A percentile compares a stretch with the other conserved stretches of the same genome.
These are phyloP conservation scores for Sphaerosporella brunnea DNA, from an alignment of 495 filamentous ascomycete genomes.

Conservation along the genomic window DNA sequence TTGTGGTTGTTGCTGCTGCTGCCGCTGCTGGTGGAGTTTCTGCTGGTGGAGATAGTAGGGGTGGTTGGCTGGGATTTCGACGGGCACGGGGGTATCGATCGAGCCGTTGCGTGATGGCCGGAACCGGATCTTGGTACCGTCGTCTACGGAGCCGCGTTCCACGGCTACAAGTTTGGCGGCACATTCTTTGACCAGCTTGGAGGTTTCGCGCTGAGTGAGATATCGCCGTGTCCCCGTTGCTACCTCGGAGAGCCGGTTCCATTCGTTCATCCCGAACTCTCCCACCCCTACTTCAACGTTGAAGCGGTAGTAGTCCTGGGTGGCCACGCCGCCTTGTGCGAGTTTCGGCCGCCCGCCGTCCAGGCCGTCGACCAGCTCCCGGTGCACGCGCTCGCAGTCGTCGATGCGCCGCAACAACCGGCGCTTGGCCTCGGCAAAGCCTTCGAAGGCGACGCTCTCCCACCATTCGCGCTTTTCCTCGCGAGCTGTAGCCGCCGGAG, in stretches of 20 bases:
- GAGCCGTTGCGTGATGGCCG: background rate
- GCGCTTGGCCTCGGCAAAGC: constrained; percentile 75
- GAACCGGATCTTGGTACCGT: constrained; percentile 4
- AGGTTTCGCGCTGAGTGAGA: constrained; percentile 46
- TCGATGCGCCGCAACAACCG: constrained; percentile 79
- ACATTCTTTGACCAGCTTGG: constrained; percentile 15
- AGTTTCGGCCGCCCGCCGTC: constrained; percentile 41
- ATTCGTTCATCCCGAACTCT: constrained; percentile 98
- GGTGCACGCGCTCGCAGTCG: constrained; percentile 81
- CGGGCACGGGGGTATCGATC: background rate
- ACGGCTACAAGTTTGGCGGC: constrained; percentile 17
- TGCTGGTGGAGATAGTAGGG: background rate
- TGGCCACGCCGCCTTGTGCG: constrained; percentile 55
- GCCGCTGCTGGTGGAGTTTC: background rate
- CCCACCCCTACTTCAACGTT: constrained; percentile 96
- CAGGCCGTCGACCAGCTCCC: constrained; percentile 45
- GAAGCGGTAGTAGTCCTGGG: constrained; percentile 89
- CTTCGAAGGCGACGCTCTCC: constrained; percentile 63
- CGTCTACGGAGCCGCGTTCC: background rate
- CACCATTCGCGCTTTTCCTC: constrained; percentile 48
- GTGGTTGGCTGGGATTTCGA: background rate
- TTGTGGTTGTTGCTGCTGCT: background rate
- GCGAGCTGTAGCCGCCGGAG: background rate
- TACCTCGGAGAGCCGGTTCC: constrained; percentile 82
- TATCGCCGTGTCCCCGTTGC: constrained; percentile 78